Percentiles rank a stretch among this genome's conserved stretches.
Evolutionary conservation across 257 asterid species (phyloP).

Genomic region (Solanum commersonii): DNA sequence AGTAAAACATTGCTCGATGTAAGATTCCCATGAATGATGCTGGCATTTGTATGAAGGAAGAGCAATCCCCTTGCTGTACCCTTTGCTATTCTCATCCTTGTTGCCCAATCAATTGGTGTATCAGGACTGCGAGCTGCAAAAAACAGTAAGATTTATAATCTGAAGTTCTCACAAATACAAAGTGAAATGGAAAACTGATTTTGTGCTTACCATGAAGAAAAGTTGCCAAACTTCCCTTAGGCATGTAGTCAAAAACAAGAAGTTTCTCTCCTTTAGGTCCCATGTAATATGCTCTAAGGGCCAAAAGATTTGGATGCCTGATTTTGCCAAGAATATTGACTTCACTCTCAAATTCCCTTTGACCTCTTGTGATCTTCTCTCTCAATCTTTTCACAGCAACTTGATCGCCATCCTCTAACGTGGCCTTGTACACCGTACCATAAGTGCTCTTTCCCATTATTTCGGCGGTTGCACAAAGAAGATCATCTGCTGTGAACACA

Average conservation of each 20-base stretch:
- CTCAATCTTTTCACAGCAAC: slow-evolving; percentile 95
- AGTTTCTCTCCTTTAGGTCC: slow-evolving; percentile 98
- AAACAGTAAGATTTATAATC: not conserved
- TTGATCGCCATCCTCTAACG: slow-evolving; percentile 80
- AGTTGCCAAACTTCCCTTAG: slow-evolving; percentile 75
- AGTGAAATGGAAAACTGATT: not conserved
- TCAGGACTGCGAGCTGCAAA: slow-evolving; percentile 74
- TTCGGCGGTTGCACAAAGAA: slow-evolving; percentile 90
- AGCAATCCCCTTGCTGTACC: slow-evolving; percentile 78
- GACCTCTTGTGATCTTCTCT: slow-evolving; percentile 81
- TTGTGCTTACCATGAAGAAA: slow-evolving; percentile 69
- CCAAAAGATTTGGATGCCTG: slow-evolving; percentile 80
- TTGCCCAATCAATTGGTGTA: slow-evolving; percentile 57
- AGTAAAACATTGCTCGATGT: slow-evolving; percentile 83
- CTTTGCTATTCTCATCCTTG: slow-evolving; percentile 75
- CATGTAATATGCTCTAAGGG: slow-evolving; percentile 79
- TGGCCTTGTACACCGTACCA: slow-evolving; percentile 87
- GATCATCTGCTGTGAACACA: slow-evolving; percentile 83
- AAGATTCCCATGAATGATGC: slow-evolving; percentile 78
- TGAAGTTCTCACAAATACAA: not conserved
- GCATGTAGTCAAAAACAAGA: slow-evolving; percentile 91
- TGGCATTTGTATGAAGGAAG: slow-evolving; percentile 65
- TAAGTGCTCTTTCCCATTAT: slow-evolving; percentile 95
- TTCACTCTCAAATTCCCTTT: slow-evolving; percentile 76
- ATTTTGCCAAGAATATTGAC: slow-evolving; percentile 70